These are phyloP conservation scores for Ochromonas danica DNA, from an alignment of 108 stramenopile species.

Conservation along the genomic window DNA sequence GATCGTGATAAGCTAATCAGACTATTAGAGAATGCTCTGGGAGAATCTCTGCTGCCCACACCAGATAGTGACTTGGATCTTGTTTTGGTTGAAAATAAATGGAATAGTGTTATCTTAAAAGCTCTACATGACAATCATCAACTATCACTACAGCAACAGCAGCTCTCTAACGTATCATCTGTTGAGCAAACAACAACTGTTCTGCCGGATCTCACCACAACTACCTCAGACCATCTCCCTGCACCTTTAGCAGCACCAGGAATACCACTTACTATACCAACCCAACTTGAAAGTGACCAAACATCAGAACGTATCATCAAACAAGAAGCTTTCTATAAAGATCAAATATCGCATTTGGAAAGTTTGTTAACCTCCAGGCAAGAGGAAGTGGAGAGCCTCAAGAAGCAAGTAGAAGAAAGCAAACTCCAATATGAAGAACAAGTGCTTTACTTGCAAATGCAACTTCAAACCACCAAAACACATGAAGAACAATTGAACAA, in stretches of 20 bases:
- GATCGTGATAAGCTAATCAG: conserved; percentile 1
- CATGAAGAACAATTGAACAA: background rate
- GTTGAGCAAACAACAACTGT: no score
- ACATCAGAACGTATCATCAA: no score
- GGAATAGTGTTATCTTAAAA: no score
- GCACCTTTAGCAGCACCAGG: no score
- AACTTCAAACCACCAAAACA: background rate
- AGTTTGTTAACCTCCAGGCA: background rate
- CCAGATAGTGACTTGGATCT: conserved; percentile 21
- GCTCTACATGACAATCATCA: no score
- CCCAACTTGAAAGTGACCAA: no score
- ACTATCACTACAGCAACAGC: no score
- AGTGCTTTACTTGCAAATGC: conserved; percentile 13
- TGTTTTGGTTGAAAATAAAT: background rate
- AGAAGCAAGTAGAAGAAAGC: background rate
- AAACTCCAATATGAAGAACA: background rate
- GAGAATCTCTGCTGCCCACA: background rate
- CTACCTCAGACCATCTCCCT: no score
- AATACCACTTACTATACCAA: no score
- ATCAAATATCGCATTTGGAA: background rate
- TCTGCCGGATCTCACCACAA: no score
- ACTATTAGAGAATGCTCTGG: background rate
- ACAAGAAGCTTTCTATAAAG: no score
- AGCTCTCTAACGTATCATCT: no score
- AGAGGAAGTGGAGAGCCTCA: background rate